phyloP scores from a whole-genome alignment of 108 stramenopile genomes.

The Cyclotella sp. region DNA sequence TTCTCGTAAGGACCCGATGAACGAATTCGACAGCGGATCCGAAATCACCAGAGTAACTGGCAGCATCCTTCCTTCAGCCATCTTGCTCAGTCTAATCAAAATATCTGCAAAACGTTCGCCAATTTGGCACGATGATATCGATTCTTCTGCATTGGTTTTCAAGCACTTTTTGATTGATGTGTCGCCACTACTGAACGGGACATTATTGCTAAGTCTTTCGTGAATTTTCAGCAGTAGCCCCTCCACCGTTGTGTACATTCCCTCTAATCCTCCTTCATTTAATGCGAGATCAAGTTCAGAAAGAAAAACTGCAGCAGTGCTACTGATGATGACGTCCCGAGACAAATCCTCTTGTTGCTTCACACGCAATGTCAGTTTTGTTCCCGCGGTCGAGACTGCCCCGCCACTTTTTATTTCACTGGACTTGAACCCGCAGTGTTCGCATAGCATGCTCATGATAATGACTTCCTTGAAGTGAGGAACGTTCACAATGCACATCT shows the following conservation, averaged over 20 bases:
- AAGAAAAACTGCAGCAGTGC: conserved; percentile 79
- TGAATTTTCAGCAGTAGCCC: conserved; percentile 81
- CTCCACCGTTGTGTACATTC: conserved; percentile 92
- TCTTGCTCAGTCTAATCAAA: conserved; percentile 49
- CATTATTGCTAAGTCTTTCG: conserved; percentile 56
- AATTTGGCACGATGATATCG: conserved; percentile 39
- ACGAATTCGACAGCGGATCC: conserved; percentile 94
- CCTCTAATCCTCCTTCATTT: conserved; percentile 76
- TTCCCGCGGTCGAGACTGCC: conserved; percentile 80
- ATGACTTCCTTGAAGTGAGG: conserved; percentile 96
- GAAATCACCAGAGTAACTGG: conserved; percentile 84
- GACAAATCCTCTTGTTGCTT: conserved; percentile 65
- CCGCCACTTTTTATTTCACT: conserved; percentile 95
- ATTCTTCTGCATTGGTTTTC: conserved; percentile 21
- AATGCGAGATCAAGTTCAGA: conserved; percentile 79
- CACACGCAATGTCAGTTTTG: conserved; percentile 62
- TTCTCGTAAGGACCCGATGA: conserved; percentile 61
- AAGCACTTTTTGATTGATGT: conserved; percentile 56
- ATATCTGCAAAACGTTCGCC: conserved; percentile 54
- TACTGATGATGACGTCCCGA: conserved; percentile 85
- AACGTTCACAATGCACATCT: conserved; percentile 87
- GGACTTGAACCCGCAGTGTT: conserved; percentile 82
- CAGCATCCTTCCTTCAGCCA: conserved; percentile 57
- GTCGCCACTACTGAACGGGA: conserved; percentile 84
- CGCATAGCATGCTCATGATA: conserved; percentile 90